Conservation (phyloP, 345 rosid genomes). For the Gossypium longicalyx region DNA sequence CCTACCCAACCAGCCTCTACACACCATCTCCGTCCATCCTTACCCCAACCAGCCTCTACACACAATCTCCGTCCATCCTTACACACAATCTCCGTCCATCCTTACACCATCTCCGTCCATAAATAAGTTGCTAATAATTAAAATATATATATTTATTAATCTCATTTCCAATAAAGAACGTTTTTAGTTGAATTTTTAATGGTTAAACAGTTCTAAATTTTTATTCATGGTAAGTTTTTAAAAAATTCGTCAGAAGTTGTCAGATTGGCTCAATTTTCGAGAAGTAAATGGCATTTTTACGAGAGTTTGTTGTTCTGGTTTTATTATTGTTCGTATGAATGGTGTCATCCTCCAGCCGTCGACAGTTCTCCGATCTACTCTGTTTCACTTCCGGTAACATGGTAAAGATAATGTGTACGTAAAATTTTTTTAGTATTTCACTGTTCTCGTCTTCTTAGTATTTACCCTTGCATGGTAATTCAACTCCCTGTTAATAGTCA, state of each 20-base stretch:
- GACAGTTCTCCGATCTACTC: neutral
- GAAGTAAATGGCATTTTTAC: conserved; percentile 12
- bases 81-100: no score
- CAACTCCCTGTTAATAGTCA: neutral
- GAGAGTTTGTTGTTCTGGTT: neutral
- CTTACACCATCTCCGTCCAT: no score
- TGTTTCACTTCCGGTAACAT: neutral
- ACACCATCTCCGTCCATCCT: no score
- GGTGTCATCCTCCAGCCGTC: conserved; percentile 9
- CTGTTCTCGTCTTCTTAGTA: neutral
- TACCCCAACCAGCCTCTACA: no score
- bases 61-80: no score
- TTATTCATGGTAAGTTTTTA: neutral
- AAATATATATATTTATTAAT: no score
- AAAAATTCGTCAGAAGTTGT: conserved; percentile 24
- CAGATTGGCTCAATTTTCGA: conserved; percentile 31
- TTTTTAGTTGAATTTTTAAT: neutral
- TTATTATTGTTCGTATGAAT: neutral
- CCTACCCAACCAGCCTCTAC: no score
- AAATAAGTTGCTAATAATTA: no score
- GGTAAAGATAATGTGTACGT: neutral
- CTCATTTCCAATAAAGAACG: neutral
- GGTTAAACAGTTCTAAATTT: neutral
- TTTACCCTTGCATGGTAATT: neutral
- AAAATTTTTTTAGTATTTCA: neutral